Evolutionary conservation across 2,329 filamentous ascomycete genomes (phyloP).

Genomic region (Harringtonia lauricola): DNA sequence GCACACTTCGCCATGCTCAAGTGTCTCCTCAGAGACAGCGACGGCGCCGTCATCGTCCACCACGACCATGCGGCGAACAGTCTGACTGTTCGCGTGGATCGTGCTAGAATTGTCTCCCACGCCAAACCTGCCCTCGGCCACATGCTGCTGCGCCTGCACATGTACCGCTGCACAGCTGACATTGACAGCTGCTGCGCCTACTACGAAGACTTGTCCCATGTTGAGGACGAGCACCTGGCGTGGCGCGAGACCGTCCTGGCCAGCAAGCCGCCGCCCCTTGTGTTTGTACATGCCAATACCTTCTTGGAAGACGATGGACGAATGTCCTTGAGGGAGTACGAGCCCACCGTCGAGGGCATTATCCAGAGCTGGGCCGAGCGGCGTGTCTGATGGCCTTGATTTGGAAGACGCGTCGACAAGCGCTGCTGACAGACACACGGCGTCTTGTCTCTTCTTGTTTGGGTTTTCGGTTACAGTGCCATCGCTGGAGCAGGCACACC

Average conservation of each 20-base stretch:
- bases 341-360: background rate
- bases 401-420: too few relatives aligned
- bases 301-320: constrained; percentile 19
- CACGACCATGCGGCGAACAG: constrained; percentile 32
- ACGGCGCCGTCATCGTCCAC: constrained; percentile 39
- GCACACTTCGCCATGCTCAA: constrained; percentile 44
- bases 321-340: background rate
- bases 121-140: constrained; percentile 46
- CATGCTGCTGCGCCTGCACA: constrained; percentile 47
- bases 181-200: constrained; percentile 36
- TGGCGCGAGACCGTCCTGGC: constrained; percentile 45
- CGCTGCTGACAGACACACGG: too few relatives aligned
- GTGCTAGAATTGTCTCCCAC: constrained; percentile 41
- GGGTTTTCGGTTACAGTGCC: too few relatives aligned
- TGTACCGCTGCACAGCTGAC: constrained; percentile 53
- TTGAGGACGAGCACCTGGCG: constrained; percentile 38
- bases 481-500: too few relatives aligned
- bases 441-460: too few relatives aligned
- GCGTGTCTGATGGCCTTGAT: background rate
- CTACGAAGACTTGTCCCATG: constrained; percentile 46
- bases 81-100: constrained; percentile 43
- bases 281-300: constrained; percentile 57
- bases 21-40: constrained; percentile 42
- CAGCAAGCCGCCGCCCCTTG: constrained; percentile 44
- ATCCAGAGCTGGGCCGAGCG: background rate